Percentiles rank a stretch among this genome's conserved stretches.
Evolutionary conservation across 805 yeast genomes (phyloP).

Genomic region (Ogataea ganodermae): DNA sequence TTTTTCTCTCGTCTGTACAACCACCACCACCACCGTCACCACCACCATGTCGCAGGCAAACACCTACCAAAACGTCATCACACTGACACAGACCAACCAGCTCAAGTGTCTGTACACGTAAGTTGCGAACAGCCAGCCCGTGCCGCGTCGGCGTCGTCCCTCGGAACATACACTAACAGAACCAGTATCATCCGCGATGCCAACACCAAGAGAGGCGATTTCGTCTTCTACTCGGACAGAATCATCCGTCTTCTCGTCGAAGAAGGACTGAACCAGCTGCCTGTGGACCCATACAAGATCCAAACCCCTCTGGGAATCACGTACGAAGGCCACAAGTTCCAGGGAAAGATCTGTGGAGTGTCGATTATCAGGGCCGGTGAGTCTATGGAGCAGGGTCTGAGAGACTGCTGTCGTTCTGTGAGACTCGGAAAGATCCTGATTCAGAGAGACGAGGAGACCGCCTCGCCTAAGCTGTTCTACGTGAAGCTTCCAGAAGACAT

Average conservation of each 20-base stretch:
- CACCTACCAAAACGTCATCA: conserved; percentile 53
- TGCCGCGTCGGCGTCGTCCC: not conserved
- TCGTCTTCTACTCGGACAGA: conserved; percentile 92
- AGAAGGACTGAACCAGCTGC: conserved; percentile 91
- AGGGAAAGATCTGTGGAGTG: conserved; percentile 96
- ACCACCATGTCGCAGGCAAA: conserved; percentile 18
- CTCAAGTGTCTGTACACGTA: conserved; percentile 78
- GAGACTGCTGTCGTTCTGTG: conserved; percentile 96
- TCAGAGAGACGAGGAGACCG: conserved; percentile 98
- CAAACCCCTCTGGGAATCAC: conserved; percentile 74
- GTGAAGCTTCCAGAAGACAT: conserved; percentile 95
- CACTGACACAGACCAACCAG: conserved; percentile 89
- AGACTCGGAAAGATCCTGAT: conserved; percentile 95
- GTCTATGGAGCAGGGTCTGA: conserved; percentile 96
- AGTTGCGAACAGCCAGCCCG: conserved; percentile 19
- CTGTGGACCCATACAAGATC: conserved; percentile 70
- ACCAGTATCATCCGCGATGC: conserved; percentile 75
- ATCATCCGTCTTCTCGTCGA: conserved; percentile 92
- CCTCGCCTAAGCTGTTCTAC: conserved; percentile 86
- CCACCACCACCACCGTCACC: not conserved
- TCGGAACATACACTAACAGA: not conserved
- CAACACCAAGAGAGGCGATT: conserved; percentile 82
- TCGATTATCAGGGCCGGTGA: conserved; percentile 99
- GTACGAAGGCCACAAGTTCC: conserved; percentile 76
- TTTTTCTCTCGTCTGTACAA: not conserved